Evolutionary conservation across 2,329 filamentous ascomycete genomes (phyloP).

Genomic region (Neofusicoccum kwambonambiense): DNA sequence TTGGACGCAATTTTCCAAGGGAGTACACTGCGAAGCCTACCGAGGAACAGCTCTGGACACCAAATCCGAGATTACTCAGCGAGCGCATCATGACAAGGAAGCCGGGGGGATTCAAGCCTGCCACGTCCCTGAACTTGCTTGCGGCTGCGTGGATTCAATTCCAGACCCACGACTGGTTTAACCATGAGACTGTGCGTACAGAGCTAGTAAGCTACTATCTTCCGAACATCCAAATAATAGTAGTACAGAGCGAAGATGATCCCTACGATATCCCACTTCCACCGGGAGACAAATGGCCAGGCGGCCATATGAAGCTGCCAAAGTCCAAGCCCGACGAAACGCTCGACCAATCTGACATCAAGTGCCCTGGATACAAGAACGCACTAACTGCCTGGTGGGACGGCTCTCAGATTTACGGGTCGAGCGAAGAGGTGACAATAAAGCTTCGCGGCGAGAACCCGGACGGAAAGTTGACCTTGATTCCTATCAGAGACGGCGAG

Average conservation of each 20-base stretch:
- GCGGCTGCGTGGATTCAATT: slow-evolving; percentile 54
- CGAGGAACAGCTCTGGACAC: slow-evolving; percentile 43
- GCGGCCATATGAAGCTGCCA: slow-evolving; percentile 37
- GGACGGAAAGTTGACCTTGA: slow-evolving; percentile 40
- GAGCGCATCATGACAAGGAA: slow-evolving; percentile 43
- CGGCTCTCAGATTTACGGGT: slow-evolving; percentile 49
- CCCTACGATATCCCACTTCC: slow-evolving; percentile 37
- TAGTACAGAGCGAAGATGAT: slow-evolving; percentile 27
- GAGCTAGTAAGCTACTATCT: not conserved
- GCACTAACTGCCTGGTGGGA: slow-evolving; percentile 49
- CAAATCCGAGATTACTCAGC: slow-evolving; percentile 46
- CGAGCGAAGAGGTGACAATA: slow-evolving; percentile 37
- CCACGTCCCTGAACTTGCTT: slow-evolving; percentile 47
- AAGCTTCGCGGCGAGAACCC: slow-evolving; percentile 34
- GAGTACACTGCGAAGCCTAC: slow-evolving; percentile 38
- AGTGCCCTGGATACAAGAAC: slow-evolving; percentile 45
- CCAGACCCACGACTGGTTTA: slow-evolving; percentile 47
- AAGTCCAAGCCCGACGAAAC: slow-evolving; percentile 36
- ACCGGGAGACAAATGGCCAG: slow-evolving; percentile 36
- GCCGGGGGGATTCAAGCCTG: slow-evolving; percentile 41
- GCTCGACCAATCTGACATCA: slow-evolving; percentile 37
- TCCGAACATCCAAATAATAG: too few relatives aligned
- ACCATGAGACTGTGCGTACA: slow-evolving; percentile 27
- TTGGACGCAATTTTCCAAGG: slow-evolving; percentile 46
- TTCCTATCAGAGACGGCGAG: slow-evolving; percentile 34